Evolutionary conservation across 768 basidiomycete species (phyloP).

Genomic region (Suillus hirtellus): DNA sequence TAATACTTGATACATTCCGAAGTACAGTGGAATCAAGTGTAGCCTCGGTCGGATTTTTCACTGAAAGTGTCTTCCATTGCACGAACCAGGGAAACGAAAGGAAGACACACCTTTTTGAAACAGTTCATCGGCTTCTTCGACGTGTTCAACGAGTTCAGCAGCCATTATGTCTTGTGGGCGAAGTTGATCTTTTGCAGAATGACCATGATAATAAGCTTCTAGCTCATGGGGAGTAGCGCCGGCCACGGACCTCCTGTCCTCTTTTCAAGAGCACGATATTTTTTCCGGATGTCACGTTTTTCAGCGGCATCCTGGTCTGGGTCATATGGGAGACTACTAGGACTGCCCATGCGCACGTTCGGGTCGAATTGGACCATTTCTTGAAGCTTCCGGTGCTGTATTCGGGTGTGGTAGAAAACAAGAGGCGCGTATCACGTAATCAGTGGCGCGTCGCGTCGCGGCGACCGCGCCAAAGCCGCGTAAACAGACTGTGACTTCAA

Average conservation of each 20-base stretch:
- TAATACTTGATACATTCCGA: conserved; percentile 72
- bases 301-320: conserved; percentile 85
- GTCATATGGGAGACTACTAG: conserved; percentile 57
- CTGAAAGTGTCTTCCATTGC: conserved; percentile 35
- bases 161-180: conserved; percentile 59
- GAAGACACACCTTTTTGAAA: conserved; percentile 58
- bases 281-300: conserved; percentile 69
- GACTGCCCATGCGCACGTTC: conserved; percentile 12
- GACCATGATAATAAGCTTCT: conserved; percentile 5
- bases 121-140: conserved; percentile 58
- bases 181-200: conserved; percentile 44
- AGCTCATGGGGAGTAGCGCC: background rate
- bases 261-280: conserved; percentile 68
- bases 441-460: conserved; percentile 28
- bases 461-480: conserved; percentile 22
- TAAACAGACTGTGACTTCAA: conserved; percentile 16
- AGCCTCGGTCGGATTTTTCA: conserved; percentile 84
- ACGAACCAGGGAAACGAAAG: background rate
- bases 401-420: conserved; percentile 4
- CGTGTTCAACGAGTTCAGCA: conserved; percentile 54
- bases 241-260: conserved; percentile 57
- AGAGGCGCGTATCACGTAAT: conserved; percentile 15
- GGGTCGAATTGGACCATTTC: conserved; percentile 23
- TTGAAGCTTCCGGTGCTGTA: background rate
- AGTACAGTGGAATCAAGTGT: conserved; percentile 87